Evolutionary conservation across 371 early-diverging fungal genomes (phyloP), one percentile per base, ranked within the genome.

Genomic region (Mortierella polycephala): DNA sequence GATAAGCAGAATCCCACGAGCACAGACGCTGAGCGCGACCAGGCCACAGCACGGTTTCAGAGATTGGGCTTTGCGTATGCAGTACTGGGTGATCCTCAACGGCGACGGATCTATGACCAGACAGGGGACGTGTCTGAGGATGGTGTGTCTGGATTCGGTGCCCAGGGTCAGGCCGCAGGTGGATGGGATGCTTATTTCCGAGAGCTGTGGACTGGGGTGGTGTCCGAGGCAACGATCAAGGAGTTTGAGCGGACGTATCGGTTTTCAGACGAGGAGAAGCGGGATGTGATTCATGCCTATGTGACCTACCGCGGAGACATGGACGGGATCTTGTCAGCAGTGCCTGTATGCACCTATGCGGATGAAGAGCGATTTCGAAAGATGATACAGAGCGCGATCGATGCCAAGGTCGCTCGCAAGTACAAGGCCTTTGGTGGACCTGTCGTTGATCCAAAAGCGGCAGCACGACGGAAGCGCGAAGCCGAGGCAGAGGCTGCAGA

Each of bases 141-240:
- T 18, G 74, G 77, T 60, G 60, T 55, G 72, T 58, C 71, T 42
- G 72, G 71, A 23, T 85, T 76, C 68, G 91, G 81, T 54, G 82
- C 70, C 60, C 49, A 76, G 58, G 72, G 84, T 23, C 65, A 71
- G 5, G 88, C 89, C 44, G 86, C 84, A 8, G 87, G 90, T 61
- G 90, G 91, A 57, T 95, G 94, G 95, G 89, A 87, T 62, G 93
- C 89, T 13, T 96, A 91, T 70, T 97, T 96, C 79, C 84, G 89
- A 51, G 92, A 93, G 45, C 85, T 96, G 42, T 97, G 93, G 92
- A 74, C 85, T 0, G 94, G 94, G 16, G 81, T 90, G 6, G 94
- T 96, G 18, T 92, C 83, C 58, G 87, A 88, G n/a, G 85, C 89
- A 47, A 88, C 92, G 3, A 94, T 97, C 72, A 90, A 88, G 45